Evolutionary conservation across 139 green algal genomes (phyloP).

Genomic region (Tetradesmus lagerheimii): DNA sequence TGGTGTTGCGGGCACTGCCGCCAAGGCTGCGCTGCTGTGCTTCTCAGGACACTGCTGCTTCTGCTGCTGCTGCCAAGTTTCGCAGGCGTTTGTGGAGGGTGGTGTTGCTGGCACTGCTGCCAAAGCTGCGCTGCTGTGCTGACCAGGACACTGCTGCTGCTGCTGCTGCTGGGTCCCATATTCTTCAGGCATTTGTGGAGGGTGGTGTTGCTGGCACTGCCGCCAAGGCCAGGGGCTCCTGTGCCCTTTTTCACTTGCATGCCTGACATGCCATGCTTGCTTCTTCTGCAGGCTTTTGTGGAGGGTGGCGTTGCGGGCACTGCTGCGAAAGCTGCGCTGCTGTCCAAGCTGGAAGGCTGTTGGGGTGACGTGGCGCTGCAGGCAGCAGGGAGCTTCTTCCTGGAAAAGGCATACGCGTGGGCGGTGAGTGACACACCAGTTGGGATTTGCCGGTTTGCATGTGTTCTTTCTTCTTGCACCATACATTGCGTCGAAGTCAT

Average conservation of each 20-base stretch:
- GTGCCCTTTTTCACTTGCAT: no score
- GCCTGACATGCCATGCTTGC: slow-evolving; percentile 27
- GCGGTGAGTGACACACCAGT: slow-evolving; percentile 59
- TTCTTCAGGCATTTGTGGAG: no score
- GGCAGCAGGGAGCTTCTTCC: slow-evolving; percentile 59
- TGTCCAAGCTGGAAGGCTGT: slow-evolving; percentile 60
- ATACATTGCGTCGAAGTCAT: no score
- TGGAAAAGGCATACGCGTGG: slow-evolving; percentile 64
- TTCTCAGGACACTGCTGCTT: no score
- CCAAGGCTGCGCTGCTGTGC: no score
- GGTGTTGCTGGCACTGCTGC: slow-evolving; percentile 60
- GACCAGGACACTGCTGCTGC: background rate
- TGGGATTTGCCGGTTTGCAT: no score
- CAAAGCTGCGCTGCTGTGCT: slow-evolving; percentile 56
- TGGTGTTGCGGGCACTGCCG: slow-evolving; percentile 53
- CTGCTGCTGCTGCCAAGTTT: background rate
- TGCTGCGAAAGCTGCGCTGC: slow-evolving; percentile 60
- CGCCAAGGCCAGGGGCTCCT: no score
- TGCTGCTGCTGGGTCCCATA: background rate
- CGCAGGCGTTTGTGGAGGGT: slow-evolving; percentile 57
- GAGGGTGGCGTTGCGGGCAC: slow-evolving; percentile 60
- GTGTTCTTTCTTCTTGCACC: no score
- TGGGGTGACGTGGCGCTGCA: slow-evolving; percentile 53
- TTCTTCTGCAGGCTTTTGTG: slow-evolving; percentile 51
- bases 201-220: no score